These are phyloP conservation scores for Monilinia polystroma DNA, from an alignment of 2,329 filamentous ascomycete species.

Conservation along the genomic window DNA sequence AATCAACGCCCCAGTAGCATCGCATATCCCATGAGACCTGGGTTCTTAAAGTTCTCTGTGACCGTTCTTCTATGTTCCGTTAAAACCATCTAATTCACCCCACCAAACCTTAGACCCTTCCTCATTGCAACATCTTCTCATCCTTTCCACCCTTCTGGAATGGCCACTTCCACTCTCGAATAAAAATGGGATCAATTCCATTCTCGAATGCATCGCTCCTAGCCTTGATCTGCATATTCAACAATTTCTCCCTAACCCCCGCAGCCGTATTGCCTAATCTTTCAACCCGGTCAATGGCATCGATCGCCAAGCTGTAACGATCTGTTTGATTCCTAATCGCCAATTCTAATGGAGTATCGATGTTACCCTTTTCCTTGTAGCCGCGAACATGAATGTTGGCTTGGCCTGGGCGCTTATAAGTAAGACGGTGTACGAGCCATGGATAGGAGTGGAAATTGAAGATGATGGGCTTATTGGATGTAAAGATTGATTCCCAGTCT, in stretches of 20 bases:
- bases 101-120: not conserved
- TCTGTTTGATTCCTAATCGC: conserved; percentile 77
- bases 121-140: conserved; percentile 10
- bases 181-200: conserved; percentile 60
- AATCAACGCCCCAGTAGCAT: not conserved
- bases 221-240: conserved; percentile 63
- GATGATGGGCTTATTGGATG: conserved; percentile 67
- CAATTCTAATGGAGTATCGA: conserved; percentile 76
- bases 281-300: conserved; percentile 68
- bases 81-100: not conserved
- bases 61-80: not conserved
- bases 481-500: conserved; percentile 71
- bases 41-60: not conserved
- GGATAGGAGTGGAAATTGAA: conserved; percentile 87
- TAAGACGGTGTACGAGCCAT: conserved; percentile 74
- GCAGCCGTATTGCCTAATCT: conserved; percentile 61
- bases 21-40: not conserved
- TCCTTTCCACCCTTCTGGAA: conserved; percentile 26
- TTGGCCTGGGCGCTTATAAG: conserved; percentile 70
- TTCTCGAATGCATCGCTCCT: conserved; percentile 65
- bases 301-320: conserved; percentile 73
- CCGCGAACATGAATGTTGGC: conserved; percentile 71
- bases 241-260: conserved; percentile 60
- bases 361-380: conserved; percentile 82
- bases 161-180: conserved; percentile 38